Evolutionary conservation across 1,284 basidiomycete genomes (phyloP).

Genomic region (Austroboletus olivaceoglutinosus): DNA sequence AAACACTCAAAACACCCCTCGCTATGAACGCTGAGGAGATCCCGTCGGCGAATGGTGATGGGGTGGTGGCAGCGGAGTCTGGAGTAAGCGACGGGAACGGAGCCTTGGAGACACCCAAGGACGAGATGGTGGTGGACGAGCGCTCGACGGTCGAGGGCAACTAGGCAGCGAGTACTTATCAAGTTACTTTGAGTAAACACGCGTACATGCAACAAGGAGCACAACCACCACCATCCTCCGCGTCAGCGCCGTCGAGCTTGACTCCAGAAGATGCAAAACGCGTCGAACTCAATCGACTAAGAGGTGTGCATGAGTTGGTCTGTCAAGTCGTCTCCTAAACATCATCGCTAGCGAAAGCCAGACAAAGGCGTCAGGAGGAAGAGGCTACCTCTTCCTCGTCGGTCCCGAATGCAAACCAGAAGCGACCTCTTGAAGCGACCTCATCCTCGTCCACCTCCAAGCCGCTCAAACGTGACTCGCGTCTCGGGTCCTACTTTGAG

Average conservation of each 20-base stretch:
- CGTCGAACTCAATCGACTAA: constrained; percentile 48
- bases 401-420: constrained; percentile 53
- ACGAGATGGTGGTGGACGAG: constrained; percentile 27
- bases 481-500: constrained; percentile 86
- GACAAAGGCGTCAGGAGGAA: constrained; percentile 56
- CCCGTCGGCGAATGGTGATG: constrained; percentile 30
- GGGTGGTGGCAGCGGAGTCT: constrained; percentile 21
- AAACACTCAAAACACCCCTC: constrained; percentile 41
- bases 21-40: constrained; percentile 49
- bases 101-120: constrained; percentile 17
- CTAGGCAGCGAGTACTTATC: constrained; percentile 5
- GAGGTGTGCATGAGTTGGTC: constrained; percentile 39
- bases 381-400: constrained; percentile 48
- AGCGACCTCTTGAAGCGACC: constrained; percentile 49
- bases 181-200: constrained; percentile 23
- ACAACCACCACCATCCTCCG: background rate
- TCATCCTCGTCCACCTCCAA: constrained; percentile 60
- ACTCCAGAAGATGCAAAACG: constrained; percentile 38
- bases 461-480: constrained; percentile 66
- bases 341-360: constrained; percentile 49
- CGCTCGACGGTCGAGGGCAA: constrained; percentile 12
- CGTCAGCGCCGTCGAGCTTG: constrained; percentile 16
- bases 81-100: constrained; percentile 13
- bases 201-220: constrained; percentile 16
- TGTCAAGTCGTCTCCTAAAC: constrained; percentile 9